Base-by-base conservation (phyloP, 2,329 filamentous ascomycete genomes). In the Dendryphion nanum region DNA sequence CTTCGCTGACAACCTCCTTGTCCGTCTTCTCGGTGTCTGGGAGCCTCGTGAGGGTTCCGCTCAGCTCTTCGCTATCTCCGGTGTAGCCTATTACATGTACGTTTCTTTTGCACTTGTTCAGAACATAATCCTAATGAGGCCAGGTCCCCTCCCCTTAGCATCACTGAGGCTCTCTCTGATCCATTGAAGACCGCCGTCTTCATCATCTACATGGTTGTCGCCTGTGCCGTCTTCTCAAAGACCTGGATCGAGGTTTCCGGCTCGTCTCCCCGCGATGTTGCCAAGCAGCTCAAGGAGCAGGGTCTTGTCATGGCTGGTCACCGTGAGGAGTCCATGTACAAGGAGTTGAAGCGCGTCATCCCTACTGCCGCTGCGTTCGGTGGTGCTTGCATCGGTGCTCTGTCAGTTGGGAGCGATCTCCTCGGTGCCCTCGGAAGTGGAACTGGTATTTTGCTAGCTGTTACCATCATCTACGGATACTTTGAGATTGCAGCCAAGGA, bases 281-380 rank as follows among this genome's bases (percentile, higher is more conserved):
- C 93, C 62, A 98, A 98, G 83, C 93, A 97, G 76, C 83, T 98
- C 70, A 98, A 98, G 83, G 94, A 98, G 64, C 93, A 98, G 75
- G 93, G 93, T 67, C 85, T 98, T 42, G 91, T 98, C 57, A 98
- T 98, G 94, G 91, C 93, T 62, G 93, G 93, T 64, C 93, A 98
- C 78, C 88, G 93, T 75, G 94, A 98, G 71, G 91, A 97, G 80
- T 94, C 87, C 78, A 98, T 98, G 93, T 98, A 98, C 83, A 95
- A 95, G 79, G 93, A 98, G 75, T 82, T 98, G 51, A 98, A 98
- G 86, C 86, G 93, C 63, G 93, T 98, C 61, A 98, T 98, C 52
- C 94, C 93, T 49, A 97, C 93, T 44, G 94, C 93, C 46, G 93
- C 93, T 51, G 93, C 94, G 59, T 98, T 98, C 55, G 93, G 94